Percentiles rank a stretch among this genome's conserved stretches.
phyloP scores from a whole-genome alignment of 2,329 filamentous ascomycete genomes.

The Exserohilum turcica region DNA sequence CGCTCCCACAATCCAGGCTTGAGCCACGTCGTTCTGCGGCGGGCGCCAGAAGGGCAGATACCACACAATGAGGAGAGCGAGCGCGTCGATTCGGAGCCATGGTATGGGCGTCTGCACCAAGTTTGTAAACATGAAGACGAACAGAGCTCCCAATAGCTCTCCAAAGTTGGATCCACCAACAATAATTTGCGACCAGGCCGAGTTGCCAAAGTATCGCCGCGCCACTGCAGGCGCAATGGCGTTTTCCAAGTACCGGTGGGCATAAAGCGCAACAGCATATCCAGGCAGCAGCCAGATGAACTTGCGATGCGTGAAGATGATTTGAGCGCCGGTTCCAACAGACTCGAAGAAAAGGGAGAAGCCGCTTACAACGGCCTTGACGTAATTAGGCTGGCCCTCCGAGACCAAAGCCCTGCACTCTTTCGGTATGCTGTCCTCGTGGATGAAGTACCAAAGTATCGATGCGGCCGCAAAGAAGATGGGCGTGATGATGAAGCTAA shows the following conservation, averaged over 20 bases:
- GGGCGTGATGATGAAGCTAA: constrained; percentile 58
- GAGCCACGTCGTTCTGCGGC: constrained; percentile 46
- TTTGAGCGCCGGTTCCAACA: constrained; percentile 53
- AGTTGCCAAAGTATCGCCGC: constrained; percentile 54
- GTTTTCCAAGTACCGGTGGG: constrained; percentile 58
- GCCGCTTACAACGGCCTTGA: constrained; percentile 48
- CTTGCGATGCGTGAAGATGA: constrained; percentile 55
- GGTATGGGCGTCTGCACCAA: constrained; percentile 57
- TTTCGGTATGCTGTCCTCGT: constrained; percentile 44
- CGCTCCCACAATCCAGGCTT: constrained; percentile 55
- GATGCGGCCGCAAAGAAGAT: constrained; percentile 54
- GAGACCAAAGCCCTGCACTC: constrained; percentile 29
- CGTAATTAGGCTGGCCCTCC: constrained; percentile 41
- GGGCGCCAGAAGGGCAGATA: constrained; percentile 56
- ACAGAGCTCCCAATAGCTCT: constrained; percentile 56
- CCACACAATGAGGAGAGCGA: constrained; percentile 56
- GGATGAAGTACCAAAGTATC: constrained; percentile 55
- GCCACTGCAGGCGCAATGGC: constrained; percentile 55
- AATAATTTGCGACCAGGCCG: constrained; percentile 58
- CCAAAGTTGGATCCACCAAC: constrained; percentile 59
- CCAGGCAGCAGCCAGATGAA: constrained; percentile 59
- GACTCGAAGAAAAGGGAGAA: constrained; percentile 55
- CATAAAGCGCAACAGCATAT: constrained; percentile 57
- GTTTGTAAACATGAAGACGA: constrained; percentile 58
- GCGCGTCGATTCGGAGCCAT: constrained; percentile 56